Conservation (phyloP, 2,329 filamentous ascomycete species). For the Sclerotinia subarctica region DNA sequence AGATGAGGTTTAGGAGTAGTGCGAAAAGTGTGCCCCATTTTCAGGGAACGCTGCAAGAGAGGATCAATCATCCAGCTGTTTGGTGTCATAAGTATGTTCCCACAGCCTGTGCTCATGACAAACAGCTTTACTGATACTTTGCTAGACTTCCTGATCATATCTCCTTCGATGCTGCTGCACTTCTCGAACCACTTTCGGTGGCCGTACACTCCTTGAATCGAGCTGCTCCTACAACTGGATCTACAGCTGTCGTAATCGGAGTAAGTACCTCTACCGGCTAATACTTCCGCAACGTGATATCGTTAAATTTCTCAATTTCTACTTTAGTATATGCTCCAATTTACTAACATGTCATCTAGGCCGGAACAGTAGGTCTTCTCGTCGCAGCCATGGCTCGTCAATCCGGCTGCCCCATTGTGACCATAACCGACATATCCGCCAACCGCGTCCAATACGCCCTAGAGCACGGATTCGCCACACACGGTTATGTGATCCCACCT, state of each 20-base stretch:
- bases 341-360: background rate
- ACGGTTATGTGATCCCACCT: constrained; percentile 53
- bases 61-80: constrained; percentile 58
- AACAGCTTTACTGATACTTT: constrained; percentile 11
- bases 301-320: background rate
- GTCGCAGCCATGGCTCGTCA: constrained; percentile 61
- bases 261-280: constrained; percentile 30
- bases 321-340: background rate
- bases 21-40: constrained; percentile 62
- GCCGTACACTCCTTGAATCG: constrained; percentile 60
- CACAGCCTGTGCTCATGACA: no score
- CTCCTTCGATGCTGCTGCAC: constrained; percentile 57
- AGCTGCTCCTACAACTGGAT: constrained; percentile 50
- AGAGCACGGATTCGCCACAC: constrained; percentile 56
- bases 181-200: constrained; percentile 60
- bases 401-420: constrained; percentile 57
- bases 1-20: constrained; percentile 59
- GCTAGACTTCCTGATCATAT: constrained; percentile 55
- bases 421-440: constrained; percentile 58
- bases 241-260: constrained; percentile 60
- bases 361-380: constrained; percentile 60
- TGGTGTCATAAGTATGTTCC: constrained; percentile 59
- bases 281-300: background rate
- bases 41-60: constrained; percentile 60
- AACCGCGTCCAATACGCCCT: constrained; percentile 59